Percentiles rank a stretch among this genome's conserved stretches.
Evolutionary conservation across 179 eudicot genomes (phyloP).

Genomic region (Nepenthes alata): DNA sequence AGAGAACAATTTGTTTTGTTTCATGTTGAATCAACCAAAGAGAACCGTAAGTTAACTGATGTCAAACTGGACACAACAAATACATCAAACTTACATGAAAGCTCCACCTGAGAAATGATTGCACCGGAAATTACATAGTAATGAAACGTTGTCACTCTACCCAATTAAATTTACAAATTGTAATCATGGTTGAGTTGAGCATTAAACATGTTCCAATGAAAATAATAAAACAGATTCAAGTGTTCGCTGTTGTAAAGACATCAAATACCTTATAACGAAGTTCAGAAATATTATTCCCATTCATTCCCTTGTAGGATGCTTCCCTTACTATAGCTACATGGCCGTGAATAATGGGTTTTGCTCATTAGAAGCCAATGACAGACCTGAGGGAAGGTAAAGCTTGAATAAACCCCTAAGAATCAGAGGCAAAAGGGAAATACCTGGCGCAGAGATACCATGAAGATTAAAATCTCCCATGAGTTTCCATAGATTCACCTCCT

Average conservation of each 20-base stretch:
- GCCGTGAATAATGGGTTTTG: too few species aligned
- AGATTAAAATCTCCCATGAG: conserved; percentile 98
- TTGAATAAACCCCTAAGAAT: not conserved
- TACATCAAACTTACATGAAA: not conserved
- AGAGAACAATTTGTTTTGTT: not conserved
- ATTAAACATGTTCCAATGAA: conserved; percentile 1
- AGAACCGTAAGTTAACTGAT: not conserved
- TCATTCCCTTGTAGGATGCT: too few species aligned
- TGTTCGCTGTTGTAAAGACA: too few species aligned
- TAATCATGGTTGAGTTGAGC: not conserved
- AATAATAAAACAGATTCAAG: not conserved
- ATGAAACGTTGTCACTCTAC: not conserved
- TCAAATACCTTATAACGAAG: too few species aligned
- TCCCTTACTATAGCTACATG: too few species aligned
- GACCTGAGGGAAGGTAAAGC: too few species aligned
- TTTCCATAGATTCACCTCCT: conserved; percentile 94
- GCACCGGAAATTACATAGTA: not conserved
- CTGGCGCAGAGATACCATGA: conserved; percentile 96
- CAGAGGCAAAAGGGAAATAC: conserved; percentile 16
- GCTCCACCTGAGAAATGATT: not conserved
- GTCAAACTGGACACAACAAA: not conserved
- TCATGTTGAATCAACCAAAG: not conserved
- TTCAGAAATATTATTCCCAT: too few species aligned
- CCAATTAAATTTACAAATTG: not conserved
- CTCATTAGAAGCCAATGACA: too few species aligned